These are phyloP conservation scores for Fusarium aywerte DNA, from an alignment of 2,329 filamentous ascomycete genomes.

Conservation along the genomic window DNA sequence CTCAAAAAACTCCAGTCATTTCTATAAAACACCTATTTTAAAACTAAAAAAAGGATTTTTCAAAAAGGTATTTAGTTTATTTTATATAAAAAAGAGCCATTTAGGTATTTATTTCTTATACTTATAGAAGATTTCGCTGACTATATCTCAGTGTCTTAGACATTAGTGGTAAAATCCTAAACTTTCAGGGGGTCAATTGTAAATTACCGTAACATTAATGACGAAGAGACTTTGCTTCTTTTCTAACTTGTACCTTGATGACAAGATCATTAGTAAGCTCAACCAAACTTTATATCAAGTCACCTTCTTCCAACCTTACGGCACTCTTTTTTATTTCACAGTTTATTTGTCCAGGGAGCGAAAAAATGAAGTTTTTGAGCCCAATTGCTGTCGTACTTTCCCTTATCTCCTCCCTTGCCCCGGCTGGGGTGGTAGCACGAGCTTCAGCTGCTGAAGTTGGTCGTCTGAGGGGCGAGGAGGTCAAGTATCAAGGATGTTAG, in stretches of 20 bases:
- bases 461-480: not conserved
- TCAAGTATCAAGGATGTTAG: constrained; percentile 16
- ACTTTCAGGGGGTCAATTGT: too few species aligned
- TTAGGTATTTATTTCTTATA: too few species aligned
- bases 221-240: not conserved
- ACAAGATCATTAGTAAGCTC: not conserved
- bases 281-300: not conserved
- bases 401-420: not conserved
- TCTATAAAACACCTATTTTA: too few species aligned
- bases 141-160: too few species aligned
- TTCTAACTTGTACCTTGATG: not conserved
- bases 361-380: constrained; percentile 15
- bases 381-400: constrained; percentile 8
- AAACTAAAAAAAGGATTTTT: too few species aligned
- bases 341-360: too few species aligned
- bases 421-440: constrained; percentile 4
- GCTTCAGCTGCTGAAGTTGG: not conserved
- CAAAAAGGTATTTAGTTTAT: too few species aligned
- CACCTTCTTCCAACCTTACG: not conserved
- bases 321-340: too few species aligned
- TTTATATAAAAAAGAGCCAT: too few species aligned
- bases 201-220: not conserved
- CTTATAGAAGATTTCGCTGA: too few species aligned
- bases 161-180: too few species aligned
- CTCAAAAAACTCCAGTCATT: too few species aligned